Percentiles rank a stretch among this genome's conserved stretches.
Evolutionary conservation across 1,139 yeast genomes (phyloP).

Genomic region (Pneumocystis wakefieldiae): DNA sequence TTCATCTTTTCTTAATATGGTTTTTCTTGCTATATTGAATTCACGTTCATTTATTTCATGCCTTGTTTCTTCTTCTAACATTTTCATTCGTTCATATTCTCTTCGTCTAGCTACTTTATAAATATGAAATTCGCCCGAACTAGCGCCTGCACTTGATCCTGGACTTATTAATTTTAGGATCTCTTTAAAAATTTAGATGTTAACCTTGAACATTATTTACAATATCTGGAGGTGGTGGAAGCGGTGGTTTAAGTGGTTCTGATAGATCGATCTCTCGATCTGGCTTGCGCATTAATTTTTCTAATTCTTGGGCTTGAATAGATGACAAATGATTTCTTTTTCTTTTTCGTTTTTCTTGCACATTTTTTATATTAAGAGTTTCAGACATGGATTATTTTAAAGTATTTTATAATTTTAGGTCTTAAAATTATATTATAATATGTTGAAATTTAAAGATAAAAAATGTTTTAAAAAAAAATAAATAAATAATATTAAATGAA

Average conservation of each 20-base stretch:
- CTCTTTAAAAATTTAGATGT: not conserved
- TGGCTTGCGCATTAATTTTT: not conserved
- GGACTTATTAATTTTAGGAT: not conserved
- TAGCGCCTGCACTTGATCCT: slow-evolving; percentile 25
- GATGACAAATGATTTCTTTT: not conserved
- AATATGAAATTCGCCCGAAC: slow-evolving; percentile 28
- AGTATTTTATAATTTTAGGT: not conserved
- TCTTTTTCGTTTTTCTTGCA: not conserved
- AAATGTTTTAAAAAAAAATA: not conserved
- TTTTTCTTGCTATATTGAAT: slow-evolving; percentile 18
- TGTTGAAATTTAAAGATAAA: not conserved
- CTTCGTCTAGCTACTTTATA: slow-evolving; percentile 24
- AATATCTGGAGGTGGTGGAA: slow-evolving; percentile 17
- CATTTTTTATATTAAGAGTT: not conserved
- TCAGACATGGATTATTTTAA: not conserved
- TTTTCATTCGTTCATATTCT: slow-evolving; percentile 20
- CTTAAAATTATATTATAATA: not conserved
- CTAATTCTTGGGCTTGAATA: not conserved
- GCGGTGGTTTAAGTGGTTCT: not conserved
- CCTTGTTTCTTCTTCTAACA: slow-evolving; percentile 18
- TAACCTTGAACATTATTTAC: slow-evolving; percentile 19
- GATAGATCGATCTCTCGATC: not conserved
- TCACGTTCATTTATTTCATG: slow-evolving; percentile 17
- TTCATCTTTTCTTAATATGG: slow-evolving; percentile 17
- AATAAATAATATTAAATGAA: not conserved